Percentiles rank a stretch among this genome's conserved stretches.
These are phyloP conservation scores for Blepharisma undulans DNA, from an alignment of 169 alveolate species.

Conservation along the genomic window DNA sequence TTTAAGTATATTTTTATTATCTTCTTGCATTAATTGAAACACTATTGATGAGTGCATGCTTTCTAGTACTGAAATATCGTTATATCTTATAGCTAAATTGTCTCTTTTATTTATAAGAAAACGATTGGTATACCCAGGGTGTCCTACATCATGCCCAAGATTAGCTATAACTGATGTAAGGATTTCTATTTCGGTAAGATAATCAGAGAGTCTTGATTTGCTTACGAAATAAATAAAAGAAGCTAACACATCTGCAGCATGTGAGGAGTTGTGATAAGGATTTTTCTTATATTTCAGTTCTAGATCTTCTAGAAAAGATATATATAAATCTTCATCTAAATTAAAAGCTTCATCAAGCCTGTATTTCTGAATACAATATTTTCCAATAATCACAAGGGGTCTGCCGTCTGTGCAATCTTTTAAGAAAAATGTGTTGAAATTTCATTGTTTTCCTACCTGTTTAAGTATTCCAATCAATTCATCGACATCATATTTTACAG, in stretches of 20 bases:
- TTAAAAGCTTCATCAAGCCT: neutral
- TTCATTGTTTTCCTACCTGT: conserved; percentile 1
- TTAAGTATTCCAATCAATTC: conserved; percentile 2
- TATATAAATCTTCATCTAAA: neutral
- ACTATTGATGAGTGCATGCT: conserved; percentile 74
- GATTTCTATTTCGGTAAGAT: neutral
- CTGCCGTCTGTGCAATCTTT: neutral
- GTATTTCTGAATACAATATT: neutral
- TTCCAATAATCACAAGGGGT: conserved; percentile 9
- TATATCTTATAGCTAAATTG: conserved; percentile 70
- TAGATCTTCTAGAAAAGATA: neutral
- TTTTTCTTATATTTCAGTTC: neutral
- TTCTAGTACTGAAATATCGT: conserved; percentile 76
- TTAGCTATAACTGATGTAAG: neutral
- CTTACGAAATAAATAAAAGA: neutral
- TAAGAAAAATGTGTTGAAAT: neutral
- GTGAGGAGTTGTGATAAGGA: conserved; percentile 26
- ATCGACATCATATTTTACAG: neutral
- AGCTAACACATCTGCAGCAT: conserved; percentile 29
- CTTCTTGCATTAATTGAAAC: conserved; percentile 48
- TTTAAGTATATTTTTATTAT: conserved; percentile 42
- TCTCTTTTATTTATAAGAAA: conserved; percentile 57
- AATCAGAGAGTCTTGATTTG: neutral
- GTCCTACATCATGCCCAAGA: conserved; percentile 82
- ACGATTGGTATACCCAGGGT: conserved; percentile 74